A percentile compares a stretch with the other conserved stretches of the same genome.
phyloP scores from a whole-genome alignment of 2,329 filamentous ascomycete species.

The Clonostachys rhizophaga region DNA sequence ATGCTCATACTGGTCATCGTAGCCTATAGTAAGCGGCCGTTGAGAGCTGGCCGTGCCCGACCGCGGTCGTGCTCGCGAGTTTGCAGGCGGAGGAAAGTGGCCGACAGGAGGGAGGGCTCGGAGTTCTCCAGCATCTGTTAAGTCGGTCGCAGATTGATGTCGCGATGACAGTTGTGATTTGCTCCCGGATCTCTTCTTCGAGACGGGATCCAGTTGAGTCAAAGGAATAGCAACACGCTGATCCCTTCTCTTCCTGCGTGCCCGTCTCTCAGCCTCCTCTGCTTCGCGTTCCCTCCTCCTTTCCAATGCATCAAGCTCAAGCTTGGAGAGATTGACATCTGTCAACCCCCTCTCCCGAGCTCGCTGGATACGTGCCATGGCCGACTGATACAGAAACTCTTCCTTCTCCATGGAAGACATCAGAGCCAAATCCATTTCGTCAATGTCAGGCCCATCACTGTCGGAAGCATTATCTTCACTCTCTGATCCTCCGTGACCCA shows the following conservation, averaged over 20 bases:
- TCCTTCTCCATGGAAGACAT: constrained; percentile 61
- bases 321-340: constrained; percentile 74
- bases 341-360: constrained; percentile 72
- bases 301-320: constrained; percentile 78
- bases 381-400: constrained; percentile 71
- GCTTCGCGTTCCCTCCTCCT: constrained; percentile 57
- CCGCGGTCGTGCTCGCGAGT: constrained; percentile 31
- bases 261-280: constrained; percentile 28
- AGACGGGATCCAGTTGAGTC: constrained; percentile 40
- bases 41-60: constrained; percentile 35
- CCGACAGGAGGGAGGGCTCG: constrained; percentile 41
- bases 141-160: constrained; percentile 29
- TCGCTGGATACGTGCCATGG: constrained; percentile 73
- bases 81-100: constrained; percentile 42
- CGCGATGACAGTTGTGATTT: constrained; percentile 27
- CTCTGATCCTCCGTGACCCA: constrained; percentile 19
- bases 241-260: constrained; percentile 33
- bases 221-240: constrained; percentile 49
- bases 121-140: constrained; percentile 25
- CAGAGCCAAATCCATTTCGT: constrained; percentile 39
- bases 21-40: constrained; percentile 21
- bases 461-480: constrained; percentile 24
- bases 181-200: constrained; percentile 23
- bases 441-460: constrained; percentile 11
- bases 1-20: constrained; percentile 18